Percentiles rank a stretch among this genome's conserved stretches.
Conservation (phyloP, 208 protist species). For the Zelonia costaricensis region DNA sequence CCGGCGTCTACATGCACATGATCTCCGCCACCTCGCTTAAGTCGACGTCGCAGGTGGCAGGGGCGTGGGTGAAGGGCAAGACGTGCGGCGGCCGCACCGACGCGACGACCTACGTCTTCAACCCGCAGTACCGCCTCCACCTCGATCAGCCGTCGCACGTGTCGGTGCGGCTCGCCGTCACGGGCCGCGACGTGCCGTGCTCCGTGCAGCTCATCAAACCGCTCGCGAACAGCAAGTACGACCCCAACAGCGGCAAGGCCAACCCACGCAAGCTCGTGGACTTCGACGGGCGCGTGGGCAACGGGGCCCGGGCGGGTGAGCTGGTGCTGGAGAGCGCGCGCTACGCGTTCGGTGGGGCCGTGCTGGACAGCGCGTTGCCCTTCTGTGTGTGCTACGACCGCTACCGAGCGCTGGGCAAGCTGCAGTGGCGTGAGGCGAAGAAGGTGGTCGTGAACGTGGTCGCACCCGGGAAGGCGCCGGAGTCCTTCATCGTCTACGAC, state of each 20-base stretch:
- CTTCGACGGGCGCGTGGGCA: conserved; percentile 48
- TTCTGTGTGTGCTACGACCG: conserved; percentile 55
- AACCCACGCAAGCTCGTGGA: conserved; percentile 17
- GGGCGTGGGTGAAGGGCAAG: conserved; percentile 70
- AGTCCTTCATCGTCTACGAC: conserved; percentile 36
- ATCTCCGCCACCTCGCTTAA: conserved; percentile 58
- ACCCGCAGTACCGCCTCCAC: conserved; percentile 70
- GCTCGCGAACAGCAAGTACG: conserved; percentile 26
- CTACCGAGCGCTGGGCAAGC: conserved; percentile 48
- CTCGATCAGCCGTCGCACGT: conserved; percentile 58
- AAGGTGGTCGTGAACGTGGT: conserved; percentile 38
- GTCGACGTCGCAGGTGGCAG: conserved; percentile 37
- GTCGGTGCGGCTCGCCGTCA: conserved; percentile 52
- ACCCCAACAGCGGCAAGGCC: neutral
- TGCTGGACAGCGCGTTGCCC: conserved; percentile 70
- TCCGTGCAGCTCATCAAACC: conserved; percentile 41
- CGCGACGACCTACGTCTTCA: conserved; percentile 66
- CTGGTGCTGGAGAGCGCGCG: conserved; percentile 54
- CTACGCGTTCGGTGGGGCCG: conserved; percentile 60
- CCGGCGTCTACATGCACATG: conserved; percentile 80
- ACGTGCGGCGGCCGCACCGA: conserved; percentile 70
- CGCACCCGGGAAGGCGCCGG: conserved; percentile 4
- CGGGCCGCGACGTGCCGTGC: conserved; percentile 34
- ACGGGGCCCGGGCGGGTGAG: conserved; percentile 35
- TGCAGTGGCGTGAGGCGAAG: conserved; percentile 30